Base-by-base conservation (phyloP, 2,329 filamentous ascomycete genomes). In the Sclerotinia glacialis region DNA sequence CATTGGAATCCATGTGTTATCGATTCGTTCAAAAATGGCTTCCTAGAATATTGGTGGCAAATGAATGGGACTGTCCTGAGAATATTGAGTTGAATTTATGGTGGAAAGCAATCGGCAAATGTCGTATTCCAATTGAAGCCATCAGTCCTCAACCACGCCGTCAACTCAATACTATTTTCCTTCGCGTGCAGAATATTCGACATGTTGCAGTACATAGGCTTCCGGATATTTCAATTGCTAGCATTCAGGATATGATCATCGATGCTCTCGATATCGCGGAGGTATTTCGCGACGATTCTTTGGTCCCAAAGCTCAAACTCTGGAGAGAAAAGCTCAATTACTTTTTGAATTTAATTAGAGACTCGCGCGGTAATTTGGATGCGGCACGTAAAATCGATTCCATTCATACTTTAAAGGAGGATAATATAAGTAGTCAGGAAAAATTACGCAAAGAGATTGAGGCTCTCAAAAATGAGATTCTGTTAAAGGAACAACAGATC, bases 11-110 rank as follows among this genome's bases (percentile, higher is more conserved):
- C n/a, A 61, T 63, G 31, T 67, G 67, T 9, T 71, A 63, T 53
- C 44, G 66, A 7, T 71, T 70, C 14, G 69, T 66, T 16, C 21
- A 68, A 63, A 68, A 64, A 42, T 71, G 69, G 69, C 59, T 71
- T 46, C 69, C 69, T 18, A 34, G 37, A 2, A 46, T 70, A 16
- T 44, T 71, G 50, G n/a, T 56, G 16, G 53, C 12, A 6, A 67
- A 66, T 14, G 55, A 59, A 21, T 71, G 67, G 67, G 66, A 67
- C n/a, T 63, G 65, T 23, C 68, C 67, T 18, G 69, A 71, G 49
- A 67, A 67, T 28, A 60, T 67, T 14, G 69, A 71, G 59, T 49
- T 71, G 4, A 70, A 34, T n/a, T 28, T 46, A n/a, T 69, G 68
- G 68, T 67, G 68, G 66, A 53, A 28, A 26, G 49, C 46, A 28